Conservation (phyloP, 2,329 filamentous ascomycete genomes). For the Fusarium sp. region DNA sequence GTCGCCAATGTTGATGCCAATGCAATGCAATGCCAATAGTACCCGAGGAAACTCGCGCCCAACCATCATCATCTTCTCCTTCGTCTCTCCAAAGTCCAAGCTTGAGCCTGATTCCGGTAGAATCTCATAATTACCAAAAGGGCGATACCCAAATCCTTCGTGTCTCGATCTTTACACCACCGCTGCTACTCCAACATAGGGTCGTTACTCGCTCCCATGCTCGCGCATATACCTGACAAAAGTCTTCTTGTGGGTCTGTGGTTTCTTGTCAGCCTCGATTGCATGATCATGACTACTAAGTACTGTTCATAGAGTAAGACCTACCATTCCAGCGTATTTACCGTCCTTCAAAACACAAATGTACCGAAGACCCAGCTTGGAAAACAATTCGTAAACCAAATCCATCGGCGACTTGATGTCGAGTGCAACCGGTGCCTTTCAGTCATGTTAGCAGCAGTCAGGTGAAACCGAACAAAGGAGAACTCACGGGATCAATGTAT, state of each 20-base stretch:
- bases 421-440: slow-evolving; percentile 83
- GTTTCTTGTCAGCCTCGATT: slow-evolving; percentile 20
- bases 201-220: slow-evolving; percentile 67
- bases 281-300: background rate
- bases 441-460: slow-evolving; percentile 23
- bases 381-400: slow-evolving; percentile 95
- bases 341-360: slow-evolving; percentile 90
- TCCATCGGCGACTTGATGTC: slow-evolving; percentile 94
- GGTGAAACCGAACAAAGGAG: background rate
- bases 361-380: slow-evolving; percentile 91
- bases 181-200: background rate
- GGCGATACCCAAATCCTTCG: background rate
- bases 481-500: slow-evolving; percentile 85
- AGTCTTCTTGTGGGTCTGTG: slow-evolving; percentile 89
- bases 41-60: slow-evolving; percentile 12
- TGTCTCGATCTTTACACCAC: background rate
- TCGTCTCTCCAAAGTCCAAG: background rate
- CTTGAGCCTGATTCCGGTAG: background rate
- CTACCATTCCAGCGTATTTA: slow-evolving; percentile 87
- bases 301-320: slow-evolving; percentile 47
- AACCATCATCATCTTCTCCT: slow-evolving; percentile 6
- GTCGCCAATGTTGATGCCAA: slow-evolving; percentile 26
- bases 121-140: background rate
- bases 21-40: slow-evolving; percentile 24
- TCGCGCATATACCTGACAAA: slow-evolving; percentile 96